These are phyloP conservation scores for Populus nigra DNA, from an alignment of 345 rosid species.

Conservation along the genomic window DNA sequence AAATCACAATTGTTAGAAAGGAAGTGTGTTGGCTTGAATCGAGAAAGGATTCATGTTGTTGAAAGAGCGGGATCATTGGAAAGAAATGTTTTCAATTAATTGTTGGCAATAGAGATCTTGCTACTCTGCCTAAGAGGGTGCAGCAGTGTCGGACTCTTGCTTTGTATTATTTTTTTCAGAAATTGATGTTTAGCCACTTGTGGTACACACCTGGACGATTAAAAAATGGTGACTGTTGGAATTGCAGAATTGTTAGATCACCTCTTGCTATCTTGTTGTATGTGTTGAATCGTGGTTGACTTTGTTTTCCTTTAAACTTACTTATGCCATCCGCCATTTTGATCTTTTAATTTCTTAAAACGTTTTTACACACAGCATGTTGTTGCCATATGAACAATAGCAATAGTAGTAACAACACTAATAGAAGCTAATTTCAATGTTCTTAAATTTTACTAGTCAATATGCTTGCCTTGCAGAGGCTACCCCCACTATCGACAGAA, in stretches of 20 bases:
- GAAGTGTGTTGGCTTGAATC: background rate
- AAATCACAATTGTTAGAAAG: no score
- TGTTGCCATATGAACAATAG: background rate
- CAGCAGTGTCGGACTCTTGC: background rate
- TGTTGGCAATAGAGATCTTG: background rate
- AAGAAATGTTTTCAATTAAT: background rate
- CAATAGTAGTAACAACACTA: background rate
- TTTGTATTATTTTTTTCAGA: background rate
- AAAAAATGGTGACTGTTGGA: background rate
- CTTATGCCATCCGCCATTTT: no score
- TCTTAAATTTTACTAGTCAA: background rate
- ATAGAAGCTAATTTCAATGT: background rate
- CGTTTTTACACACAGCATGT: no score
- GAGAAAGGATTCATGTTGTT: background rate
- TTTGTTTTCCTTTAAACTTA: background rate
- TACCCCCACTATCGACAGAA: conserved; percentile 89
- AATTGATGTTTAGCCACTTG: background rate
- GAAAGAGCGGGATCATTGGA: background rate
- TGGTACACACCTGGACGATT: background rate
- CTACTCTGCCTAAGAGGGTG: background rate
- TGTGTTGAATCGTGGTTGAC: background rate
- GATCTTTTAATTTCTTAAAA: no score
- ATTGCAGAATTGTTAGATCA: background rate
- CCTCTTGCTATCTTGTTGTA: background rate
- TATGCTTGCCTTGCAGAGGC: conserved; percentile 54